Evolutionary conservation across 768 basidiomycete genomes (phyloP), one percentile per base, ranked within the genome.

Genomic region (Auricularia cornea): DNA sequence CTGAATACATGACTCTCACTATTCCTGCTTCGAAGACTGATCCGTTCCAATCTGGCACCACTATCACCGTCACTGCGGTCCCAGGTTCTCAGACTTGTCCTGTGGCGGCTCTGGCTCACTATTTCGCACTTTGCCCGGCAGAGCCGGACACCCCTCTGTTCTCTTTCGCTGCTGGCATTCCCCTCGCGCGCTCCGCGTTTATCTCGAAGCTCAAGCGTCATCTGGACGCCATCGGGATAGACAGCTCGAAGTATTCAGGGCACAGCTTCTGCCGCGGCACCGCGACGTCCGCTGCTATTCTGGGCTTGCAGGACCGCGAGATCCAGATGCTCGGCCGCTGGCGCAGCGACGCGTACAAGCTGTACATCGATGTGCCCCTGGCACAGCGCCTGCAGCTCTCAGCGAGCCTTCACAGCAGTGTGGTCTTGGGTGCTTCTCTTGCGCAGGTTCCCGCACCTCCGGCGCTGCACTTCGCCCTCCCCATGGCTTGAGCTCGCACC

Each of bases 261-360:
- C n/a, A n/a, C n/a, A n/a, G n/a, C n/a, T 33, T n/a, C n/a, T n/a
- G n/a, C n/a, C n/a, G n/a, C n/a, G n/a, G n/a, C n/a, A n/a, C n/a
- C n/a, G n/a, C n/a, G 14, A 8, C 33, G 33, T 64, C 74, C 11
- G 66, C 72, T 2, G 76, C 77, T 1, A 69, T 70, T 1, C 62
- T 65, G 1, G 74, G 76, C 0, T 74, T 59, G 61, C 61, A 67
- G 2, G 74, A 76, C 40, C 69, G 72, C 41, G 72, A 78, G 60
- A 78, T 77, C 29, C 75, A 78, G 67, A 70, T 74, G 10, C 68
- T 78, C 2, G 74, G 76, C 11, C 71, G 72, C 18, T 76, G 77
- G 76, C 66, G 70, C 10, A 76, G 75, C 63, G 71, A 77, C 59
- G 69, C 72, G 12, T 77, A 76, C 71, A 76, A 76, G 60, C 71